These are phyloP conservation scores for Bondarzewia mesenterica DNA, from an alignment of 1,284 basidiomycete genomes.

Conservation along the genomic window DNA sequence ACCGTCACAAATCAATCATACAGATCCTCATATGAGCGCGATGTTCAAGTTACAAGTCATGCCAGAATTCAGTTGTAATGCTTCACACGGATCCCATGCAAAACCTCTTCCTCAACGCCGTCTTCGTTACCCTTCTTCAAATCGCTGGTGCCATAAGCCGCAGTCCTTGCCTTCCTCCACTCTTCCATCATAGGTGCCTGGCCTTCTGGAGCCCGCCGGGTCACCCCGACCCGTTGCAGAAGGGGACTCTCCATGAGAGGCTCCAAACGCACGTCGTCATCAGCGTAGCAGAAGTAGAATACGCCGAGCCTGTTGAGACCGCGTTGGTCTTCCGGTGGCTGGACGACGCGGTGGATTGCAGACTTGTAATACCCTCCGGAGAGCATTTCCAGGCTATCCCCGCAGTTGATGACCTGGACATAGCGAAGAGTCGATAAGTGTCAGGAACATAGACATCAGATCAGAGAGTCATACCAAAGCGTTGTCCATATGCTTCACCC, in stretches of 20 bases:
- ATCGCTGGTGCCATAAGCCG: slow-evolving; percentile 23
- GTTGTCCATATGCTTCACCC: slow-evolving; percentile 51
- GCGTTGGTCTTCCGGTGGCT: slow-evolving; percentile 40
- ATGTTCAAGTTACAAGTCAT: neutral
- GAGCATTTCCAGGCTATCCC: slow-evolving; percentile 50
- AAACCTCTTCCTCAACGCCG: slow-evolving; percentile 36
- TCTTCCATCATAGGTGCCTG: slow-evolving; percentile 28
- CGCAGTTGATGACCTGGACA: slow-evolving; percentile 44
- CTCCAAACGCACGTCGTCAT: slow-evolving; percentile 23
- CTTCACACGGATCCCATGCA: slow-evolving; percentile 39
- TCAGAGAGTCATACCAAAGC: slow-evolving; percentile 34
- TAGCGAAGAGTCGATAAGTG: neutral
- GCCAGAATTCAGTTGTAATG: slow-evolving; percentile 23
- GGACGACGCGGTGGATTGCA: slow-evolving; percentile 29
- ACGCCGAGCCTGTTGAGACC: slow-evolving; percentile 37
- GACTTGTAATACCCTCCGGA: slow-evolving; percentile 40
- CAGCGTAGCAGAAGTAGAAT: slow-evolving; percentile 35
- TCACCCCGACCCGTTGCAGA: slow-evolving; percentile 25
- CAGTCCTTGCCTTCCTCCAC: slow-evolving; percentile 27
- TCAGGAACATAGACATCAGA: neutral
- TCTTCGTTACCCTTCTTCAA: slow-evolving; percentile 22
- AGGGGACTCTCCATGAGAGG: slow-evolving; percentile 32
- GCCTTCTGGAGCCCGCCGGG: slow-evolving; percentile 21
- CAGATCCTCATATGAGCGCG: too few relatives aligned
- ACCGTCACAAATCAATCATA: too few relatives aligned